Base-by-base conservation (phyloP, 805 yeast genomes). In the Pichia californica region DNA sequence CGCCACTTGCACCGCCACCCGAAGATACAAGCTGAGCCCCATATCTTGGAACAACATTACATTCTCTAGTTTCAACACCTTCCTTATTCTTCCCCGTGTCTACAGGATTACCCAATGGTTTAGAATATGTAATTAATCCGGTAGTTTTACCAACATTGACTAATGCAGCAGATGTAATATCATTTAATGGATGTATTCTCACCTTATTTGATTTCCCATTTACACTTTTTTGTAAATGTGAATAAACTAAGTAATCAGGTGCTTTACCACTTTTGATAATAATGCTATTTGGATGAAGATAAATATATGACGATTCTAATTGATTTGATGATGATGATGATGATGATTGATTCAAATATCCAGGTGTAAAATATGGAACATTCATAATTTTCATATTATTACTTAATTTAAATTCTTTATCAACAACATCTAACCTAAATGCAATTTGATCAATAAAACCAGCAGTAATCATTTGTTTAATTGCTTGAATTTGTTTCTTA, bases 391-490 rank as follows among this genome's bases (percentile, higher is more conserved):
- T 69, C 5, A 82, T 68, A 40, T 73, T 79, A 48, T 82, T 83
- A 2, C 82, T 67, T 4, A 82, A 62, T 37, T 63, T 68, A 7
- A 78, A 69, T 16, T 84, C 95, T 1, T 79, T 68, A 16, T 85
- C 79, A 7, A 79, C 64, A 27, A 79, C 52, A 56, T 89, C 97
- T 1, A 87, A 89, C 48, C 98, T 71, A 14, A 87, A 75, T 1
- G 95, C 95, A 19, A 91, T 74, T 57, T 86, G 95, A 61, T 93
- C 99, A 31, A 93, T 72, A 55, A 85, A 93, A 0, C 98, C 99
- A 0, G 97, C 82, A 6, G 96, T 77, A 4, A 91, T 70, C 79
- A 93, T 89, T 63, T 93, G 99, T 56, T 88, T 89, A 49, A 93
- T 63, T 0, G 93, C 83, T 41, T 78, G 74, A 5, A 88, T 58